Base-by-base conservation (phyloP, 495 filamentous ascomycete species). In the Eremomyces bilateralis region DNA sequence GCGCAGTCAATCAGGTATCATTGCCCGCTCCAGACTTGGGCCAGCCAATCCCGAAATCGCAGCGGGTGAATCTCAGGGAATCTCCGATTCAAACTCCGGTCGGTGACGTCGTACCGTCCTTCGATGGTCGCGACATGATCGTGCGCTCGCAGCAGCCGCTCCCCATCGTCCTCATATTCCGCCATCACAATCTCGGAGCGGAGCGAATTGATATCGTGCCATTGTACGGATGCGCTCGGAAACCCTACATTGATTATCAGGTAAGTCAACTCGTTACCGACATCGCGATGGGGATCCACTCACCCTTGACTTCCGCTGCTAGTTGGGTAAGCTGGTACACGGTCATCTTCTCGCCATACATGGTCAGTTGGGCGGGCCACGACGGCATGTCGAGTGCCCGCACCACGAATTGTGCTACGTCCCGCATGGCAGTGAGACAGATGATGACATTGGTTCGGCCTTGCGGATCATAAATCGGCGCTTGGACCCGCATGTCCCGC, bases 291-390 rank as follows among this genome's bases (percentile, higher is more conserved):
- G 16, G 5, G 10, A 27, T 11, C 11, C 20, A 29, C 37, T 21
- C 45, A 54, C 54, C 54, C 43, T 39, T 44, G 30, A 50, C 36
- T 18, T 36, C 12, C 29, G 45, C 34, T 6, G 53, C 42, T 0
- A 36, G 20, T 15, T 36, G 27, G 12, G 54, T 37, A 31, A 57
- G 47, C 19, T 40, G 28, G 13, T 41, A 40, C 4, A 56, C 51
- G 13, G 21, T 42, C 46, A 76, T 50, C 4, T 63, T 56, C 34
- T 76, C 67, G 20, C 73, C 75, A 32, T 58, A 54, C 63, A 81
- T 70, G 33, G 61, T 57, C 32, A 71, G 63, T 42, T 80, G 73
- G n/a, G 51, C 47, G 4, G 73, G 76, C 76, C 76, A 81, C 22
- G 51, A 53, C 5, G 55, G 56, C 22, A 71, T 53, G 3, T 66